Conservation (phyloP, 2,329 filamentous ascomycete species). For the Ascochyta fabae region DNA sequence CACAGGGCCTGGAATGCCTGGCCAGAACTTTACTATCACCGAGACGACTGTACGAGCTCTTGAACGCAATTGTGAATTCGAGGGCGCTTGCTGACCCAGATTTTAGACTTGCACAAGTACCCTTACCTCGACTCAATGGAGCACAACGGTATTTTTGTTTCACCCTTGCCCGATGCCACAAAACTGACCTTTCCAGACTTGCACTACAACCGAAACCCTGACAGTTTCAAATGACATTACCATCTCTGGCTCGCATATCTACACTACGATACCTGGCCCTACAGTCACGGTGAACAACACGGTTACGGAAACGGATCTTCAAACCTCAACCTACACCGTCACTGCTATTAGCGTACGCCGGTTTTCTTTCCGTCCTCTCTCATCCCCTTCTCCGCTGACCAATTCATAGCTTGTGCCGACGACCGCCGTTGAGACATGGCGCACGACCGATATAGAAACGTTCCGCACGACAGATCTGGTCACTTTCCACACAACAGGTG, state of each 20-base stretch:
- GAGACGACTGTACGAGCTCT: constrained; percentile 11
- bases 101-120: constrained; percentile 13
- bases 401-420: constrained; percentile 22
- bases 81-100: neutral
- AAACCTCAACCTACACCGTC: constrained; percentile 19
- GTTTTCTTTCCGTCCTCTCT: neutral
- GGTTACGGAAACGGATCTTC: constrained; percentile 3
- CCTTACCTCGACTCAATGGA: constrained; percentile 2
- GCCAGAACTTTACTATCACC: constrained; percentile 3
- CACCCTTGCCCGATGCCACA: too few relatives aligned
- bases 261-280: constrained; percentile 6
- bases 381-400: neutral
- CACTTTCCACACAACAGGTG: constrained; percentile 19
- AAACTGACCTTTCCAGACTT: constrained; percentile 7
- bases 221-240: constrained; percentile 21
- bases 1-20: constrained; percentile 8
- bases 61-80: neutral
- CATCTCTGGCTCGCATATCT: constrained; percentile 7
- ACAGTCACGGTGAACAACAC: constrained; percentile 10
- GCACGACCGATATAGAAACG: constrained; percentile 17
- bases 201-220: constrained; percentile 13
- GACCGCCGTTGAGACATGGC: constrained; percentile 19
- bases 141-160: neutral
- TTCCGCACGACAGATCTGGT: constrained; percentile 17
- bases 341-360: constrained; percentile 27